Percentiles rank a stretch among this genome's conserved stretches.
Conservation (phyloP, 1,139 yeast genomes). For the Blastobotrys malaysiensis region DNA sequence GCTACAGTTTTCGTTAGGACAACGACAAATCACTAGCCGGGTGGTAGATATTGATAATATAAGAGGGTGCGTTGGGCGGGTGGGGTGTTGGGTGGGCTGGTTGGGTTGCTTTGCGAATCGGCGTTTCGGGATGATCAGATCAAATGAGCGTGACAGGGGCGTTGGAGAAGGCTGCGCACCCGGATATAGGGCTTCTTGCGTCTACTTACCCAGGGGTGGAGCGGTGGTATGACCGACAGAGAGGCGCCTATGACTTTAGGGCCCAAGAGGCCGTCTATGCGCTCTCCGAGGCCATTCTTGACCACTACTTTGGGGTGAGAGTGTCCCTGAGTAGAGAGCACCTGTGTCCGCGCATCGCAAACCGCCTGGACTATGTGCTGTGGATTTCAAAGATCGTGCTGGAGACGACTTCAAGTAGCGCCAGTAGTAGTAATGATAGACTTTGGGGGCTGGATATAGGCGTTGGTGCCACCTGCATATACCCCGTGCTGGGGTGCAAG, state of each 20-base stretch:
- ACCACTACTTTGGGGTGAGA: slow-evolving; percentile 19
- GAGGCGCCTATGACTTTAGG: slow-evolving; percentile 9
- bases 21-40: neutral
- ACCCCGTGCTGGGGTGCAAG: slow-evolving; percentile 35
- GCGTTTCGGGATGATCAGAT: neutral
- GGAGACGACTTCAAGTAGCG: neutral
- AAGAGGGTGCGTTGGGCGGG: neutral
- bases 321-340: slow-evolving; percentile 17
- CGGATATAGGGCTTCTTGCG: slow-evolving; percentile 9
- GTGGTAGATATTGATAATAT: neutral
- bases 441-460: slow-evolving; percentile 30
- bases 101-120: neutral
- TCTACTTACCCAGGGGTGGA: slow-evolving; percentile 7
- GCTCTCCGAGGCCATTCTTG: slow-evolving; percentile 19
- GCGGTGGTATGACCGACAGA: slow-evolving; percentile 4
- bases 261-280: slow-evolving; percentile 15
- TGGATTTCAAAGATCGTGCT: slow-evolving; percentile 20
- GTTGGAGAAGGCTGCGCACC: slow-evolving; percentile 10
- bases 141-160: neutral
- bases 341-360: slow-evolving; percentile 27
- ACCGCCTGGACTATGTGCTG: slow-evolving; percentile 24
- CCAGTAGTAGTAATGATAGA: neutral
- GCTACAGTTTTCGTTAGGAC: neutral
- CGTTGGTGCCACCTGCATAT: slow-evolving; percentile 41
- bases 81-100: neutral